Evolutionary conservation across 352 stramenopile species (phyloP).

Genomic region (Globisporangium radiosum): DNA sequence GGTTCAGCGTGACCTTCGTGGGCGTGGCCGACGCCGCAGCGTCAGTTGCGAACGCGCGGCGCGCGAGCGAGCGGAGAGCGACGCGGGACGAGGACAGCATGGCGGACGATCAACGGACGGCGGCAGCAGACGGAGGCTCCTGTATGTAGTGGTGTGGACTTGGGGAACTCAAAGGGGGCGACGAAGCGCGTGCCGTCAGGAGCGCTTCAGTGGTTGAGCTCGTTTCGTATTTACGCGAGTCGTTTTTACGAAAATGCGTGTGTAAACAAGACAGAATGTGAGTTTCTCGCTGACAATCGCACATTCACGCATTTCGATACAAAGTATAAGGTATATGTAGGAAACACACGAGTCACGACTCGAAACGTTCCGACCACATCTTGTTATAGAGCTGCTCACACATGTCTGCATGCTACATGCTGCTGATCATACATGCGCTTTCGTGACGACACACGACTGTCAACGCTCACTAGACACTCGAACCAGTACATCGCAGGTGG

Average conservation of each 20-base stretch:
- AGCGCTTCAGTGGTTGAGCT: not conserved
- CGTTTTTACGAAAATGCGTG: conserved; percentile 14
- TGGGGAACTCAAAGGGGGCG: conserved; percentile 2
- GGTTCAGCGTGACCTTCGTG: conserved; percentile 83
- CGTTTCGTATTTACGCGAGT: not conserved
- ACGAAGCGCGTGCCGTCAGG: conserved; percentile 9
- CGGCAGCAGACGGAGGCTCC: not conserved
- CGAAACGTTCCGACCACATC: too few relatives aligned
- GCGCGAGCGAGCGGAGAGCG: conserved; percentile 46
- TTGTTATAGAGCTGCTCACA: too few relatives aligned
- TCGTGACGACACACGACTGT: not conserved
- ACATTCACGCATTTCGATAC: too few relatives aligned
- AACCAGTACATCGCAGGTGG: not conserved
- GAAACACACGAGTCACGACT: too few relatives aligned
- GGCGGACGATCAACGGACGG: not conserved
- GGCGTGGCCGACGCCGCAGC: conserved; percentile 28
- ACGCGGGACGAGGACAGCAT: conserved; percentile 53
- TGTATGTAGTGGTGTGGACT: not conserved
- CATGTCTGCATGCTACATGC: too few relatives aligned
- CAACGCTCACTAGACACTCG: too few relatives aligned
- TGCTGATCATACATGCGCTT: too few relatives aligned
- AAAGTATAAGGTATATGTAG: too few relatives aligned
- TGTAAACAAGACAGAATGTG: not conserved
- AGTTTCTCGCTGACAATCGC: too few relatives aligned
- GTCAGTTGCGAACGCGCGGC: conserved; percentile 43